A percentile compares a stretch with the other conserved stretches of the same genome.
Evolutionary conservation across 495 filamentous ascomycete genomes (phyloP).

Genomic region (Xeromyces bisporus): DNA sequence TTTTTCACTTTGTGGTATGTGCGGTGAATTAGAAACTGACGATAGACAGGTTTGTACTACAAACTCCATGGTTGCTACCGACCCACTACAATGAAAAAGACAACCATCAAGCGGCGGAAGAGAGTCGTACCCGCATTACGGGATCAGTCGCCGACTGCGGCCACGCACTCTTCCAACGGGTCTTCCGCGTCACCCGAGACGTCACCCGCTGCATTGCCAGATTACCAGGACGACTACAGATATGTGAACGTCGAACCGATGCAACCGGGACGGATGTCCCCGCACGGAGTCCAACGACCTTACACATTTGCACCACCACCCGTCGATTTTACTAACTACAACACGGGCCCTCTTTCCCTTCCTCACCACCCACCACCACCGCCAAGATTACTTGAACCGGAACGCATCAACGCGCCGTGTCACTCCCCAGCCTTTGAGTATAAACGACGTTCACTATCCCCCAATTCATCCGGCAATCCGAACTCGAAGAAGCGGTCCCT

Average conservation of each 20-base stretch:
- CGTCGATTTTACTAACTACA: constrained; percentile 35
- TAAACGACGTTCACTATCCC: constrained; percentile 24
- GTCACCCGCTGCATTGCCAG: constrained; percentile 30
- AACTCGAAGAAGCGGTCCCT: constrained; percentile 31
- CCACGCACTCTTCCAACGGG: constrained; percentile 28
- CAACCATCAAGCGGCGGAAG: constrained; percentile 88
- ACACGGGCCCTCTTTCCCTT: constrained; percentile 17
- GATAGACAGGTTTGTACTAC: constrained; percentile 96
- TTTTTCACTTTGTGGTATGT: too few relatives aligned
- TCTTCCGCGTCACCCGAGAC: constrained; percentile 29
- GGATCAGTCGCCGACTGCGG: constrained; percentile 30
- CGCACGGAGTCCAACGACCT: constrained; percentile 13
- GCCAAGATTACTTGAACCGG: constrained; percentile 26
- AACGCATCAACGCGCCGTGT: constrained; percentile 13
- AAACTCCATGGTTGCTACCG: constrained; percentile 90
- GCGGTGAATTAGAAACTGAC: too few relatives aligned
- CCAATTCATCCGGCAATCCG: constrained; percentile 18
- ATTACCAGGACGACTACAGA: constrained; percentile 40
- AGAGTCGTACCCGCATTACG: constrained; percentile 74
- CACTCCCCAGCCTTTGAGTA: constrained; percentile 21
- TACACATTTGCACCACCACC: constrained; percentile 28
- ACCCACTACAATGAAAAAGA: constrained; percentile 93
- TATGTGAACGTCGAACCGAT: constrained; percentile 24
- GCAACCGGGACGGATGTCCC: constrained; percentile 13
- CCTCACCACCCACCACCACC: constrained; percentile 22